Evolutionary conservation across 2,329 filamentous ascomycete genomes (phyloP), one percentile per base, ranked within the genome.

Genomic region (Apiospora sp.): DNA sequence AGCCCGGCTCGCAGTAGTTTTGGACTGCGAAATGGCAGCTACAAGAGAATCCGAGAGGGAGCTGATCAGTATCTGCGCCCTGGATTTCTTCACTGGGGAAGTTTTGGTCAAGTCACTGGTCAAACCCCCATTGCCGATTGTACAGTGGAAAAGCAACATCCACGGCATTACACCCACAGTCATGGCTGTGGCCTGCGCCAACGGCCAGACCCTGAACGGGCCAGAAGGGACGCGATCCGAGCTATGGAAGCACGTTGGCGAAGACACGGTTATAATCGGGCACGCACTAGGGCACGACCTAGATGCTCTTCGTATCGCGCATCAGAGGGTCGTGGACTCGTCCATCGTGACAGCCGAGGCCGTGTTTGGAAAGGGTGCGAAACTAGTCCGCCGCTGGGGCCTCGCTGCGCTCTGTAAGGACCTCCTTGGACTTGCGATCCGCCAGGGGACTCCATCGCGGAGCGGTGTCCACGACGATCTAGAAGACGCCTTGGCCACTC

Each of bases 11-110:
- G 82, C 81, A 4, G 80, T 86, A 4, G 80, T 78, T 0, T 74
- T 86, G 13, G 84, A 86, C 71, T 86, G 84, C 71, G 84, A 86
- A 74, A 86, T 86, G 84, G 83, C 82, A 4, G 77, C 75, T 30
- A 77, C 82, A 1, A 70, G 46, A 8, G 74, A 73, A 7, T 76
- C 77, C 19, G 46, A 30, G 44, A 77, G 68, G 22, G 68, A 69
- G 30, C 41, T 69, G 68, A 48, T 54, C 49, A 49, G 49, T 8
- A 24, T 69, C 46, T 54, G 68, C n/a, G 44, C 30, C 44, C 13
- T 84, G 64, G 85, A 87, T 74, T 85, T 83, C 67, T 72, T 87
- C 48, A 85, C 84, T 7, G 84, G 84, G 19, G 82, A 84, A 37
- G 75, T 83, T 2, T 76, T 87, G 16, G 78, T 87, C 27, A 77